Evolutionary conservation across 108 stramenopile species (phyloP).

Genomic region (Pseudonitzschia pungens): DNA sequence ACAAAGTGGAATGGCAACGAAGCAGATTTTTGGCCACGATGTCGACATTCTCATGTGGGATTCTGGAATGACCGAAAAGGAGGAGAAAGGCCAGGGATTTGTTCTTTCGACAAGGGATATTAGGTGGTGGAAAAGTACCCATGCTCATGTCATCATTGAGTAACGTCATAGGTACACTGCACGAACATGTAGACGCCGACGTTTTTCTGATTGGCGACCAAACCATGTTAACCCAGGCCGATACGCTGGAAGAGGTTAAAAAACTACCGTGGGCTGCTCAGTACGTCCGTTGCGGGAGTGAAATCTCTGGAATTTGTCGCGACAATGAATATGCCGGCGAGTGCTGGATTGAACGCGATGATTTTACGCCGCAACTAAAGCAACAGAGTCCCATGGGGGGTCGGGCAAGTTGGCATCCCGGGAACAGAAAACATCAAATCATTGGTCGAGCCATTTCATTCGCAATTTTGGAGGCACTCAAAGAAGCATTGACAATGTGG

Average conservation of each 20-base stretch:
- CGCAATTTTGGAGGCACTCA: constrained; percentile 47
- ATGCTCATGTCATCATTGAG: neutral
- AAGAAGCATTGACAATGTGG: constrained; percentile 60
- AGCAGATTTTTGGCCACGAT: constrained; percentile 60
- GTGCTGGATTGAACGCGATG: constrained; percentile 63
- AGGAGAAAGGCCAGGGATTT: constrained; percentile 39
- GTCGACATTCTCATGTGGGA: constrained; percentile 73
- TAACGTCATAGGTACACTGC: neutral
- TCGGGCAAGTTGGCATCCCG: constrained; percentile 52
- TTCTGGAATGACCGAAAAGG: constrained; percentile 46
- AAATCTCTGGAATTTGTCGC: constrained; percentile 35
- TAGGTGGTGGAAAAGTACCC: constrained; percentile 55
- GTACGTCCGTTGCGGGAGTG: constrained; percentile 48
- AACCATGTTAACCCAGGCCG: constrained; percentile 26
- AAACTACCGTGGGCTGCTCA: constrained; percentile 60
- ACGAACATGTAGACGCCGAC: constrained; percentile 48
- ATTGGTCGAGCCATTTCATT: constrained; percentile 57
- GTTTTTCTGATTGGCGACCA: constrained; percentile 7
- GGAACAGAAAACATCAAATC: constrained; percentile 63
- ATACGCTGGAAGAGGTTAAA: constrained; percentile 34
- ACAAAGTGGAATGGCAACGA: constrained; percentile 49
- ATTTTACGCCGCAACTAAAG: constrained; percentile 39
- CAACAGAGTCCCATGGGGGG: constrained; percentile 31
- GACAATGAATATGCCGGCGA: constrained; percentile 40
- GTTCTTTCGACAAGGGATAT: constrained; percentile 59